Conservation (phyloP, 2,329 filamentous ascomycete species). For the Grosmannia clavigera region DNA sequence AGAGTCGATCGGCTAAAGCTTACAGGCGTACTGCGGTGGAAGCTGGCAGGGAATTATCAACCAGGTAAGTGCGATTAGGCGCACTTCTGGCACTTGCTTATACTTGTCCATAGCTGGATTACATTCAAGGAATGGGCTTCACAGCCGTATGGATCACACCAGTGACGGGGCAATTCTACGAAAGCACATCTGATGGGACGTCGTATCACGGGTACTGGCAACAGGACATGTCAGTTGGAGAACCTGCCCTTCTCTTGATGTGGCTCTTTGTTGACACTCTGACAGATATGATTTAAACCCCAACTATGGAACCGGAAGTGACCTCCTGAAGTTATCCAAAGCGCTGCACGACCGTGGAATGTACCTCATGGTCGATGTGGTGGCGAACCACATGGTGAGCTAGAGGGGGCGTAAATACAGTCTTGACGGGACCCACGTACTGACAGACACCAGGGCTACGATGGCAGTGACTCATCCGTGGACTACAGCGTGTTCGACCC, state of each 20-base stretch:
- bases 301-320: conserved; percentile 44
- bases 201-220: conserved; percentile 46
- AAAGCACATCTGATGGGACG: conserved; percentile 15
- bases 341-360: conserved; percentile 23
- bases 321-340: conserved; percentile 42
- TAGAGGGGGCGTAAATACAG: neutral
- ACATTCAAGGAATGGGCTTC: conserved; percentile 50
- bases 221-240: conserved; percentile 19
- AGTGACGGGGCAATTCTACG: conserved; percentile 31
- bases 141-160: conserved; percentile 45
- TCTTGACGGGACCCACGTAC: neutral
- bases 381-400: conserved; percentile 9
- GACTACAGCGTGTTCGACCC: conserved; percentile 27
- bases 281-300: conserved; percentile 35
- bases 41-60: conserved; percentile 45
- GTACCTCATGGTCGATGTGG: conserved; percentile 35
- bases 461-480: conserved; percentile 20
- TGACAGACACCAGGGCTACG: conserved; percentile 18
- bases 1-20: neutral
- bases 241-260: neutral
- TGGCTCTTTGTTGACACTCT: neutral
- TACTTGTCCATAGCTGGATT: conserved; percentile 31
- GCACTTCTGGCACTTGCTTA: conserved; percentile 12
- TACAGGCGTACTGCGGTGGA: conserved; percentile 44
- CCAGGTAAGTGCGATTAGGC: neutral